phyloP scores from a whole-genome alignment of 148 eudicot species.

The Arctostaphylos glauca region DNA sequence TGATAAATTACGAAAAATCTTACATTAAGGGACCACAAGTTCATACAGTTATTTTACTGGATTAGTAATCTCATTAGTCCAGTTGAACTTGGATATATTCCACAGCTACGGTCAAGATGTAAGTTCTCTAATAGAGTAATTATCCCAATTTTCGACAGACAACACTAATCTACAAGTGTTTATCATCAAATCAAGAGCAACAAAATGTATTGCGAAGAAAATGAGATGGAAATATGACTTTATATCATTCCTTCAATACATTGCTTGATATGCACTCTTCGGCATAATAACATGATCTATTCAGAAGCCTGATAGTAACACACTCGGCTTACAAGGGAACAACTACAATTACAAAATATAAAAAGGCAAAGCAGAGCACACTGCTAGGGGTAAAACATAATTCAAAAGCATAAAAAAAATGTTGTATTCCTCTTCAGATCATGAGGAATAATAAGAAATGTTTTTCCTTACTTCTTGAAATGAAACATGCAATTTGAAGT shows the following conservation, averaged over 20 bases:
- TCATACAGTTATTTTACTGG: not conserved
- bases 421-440: not conserved
- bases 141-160: not conserved
- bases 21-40: not conserved
- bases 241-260: not conserved
- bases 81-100: not conserved
- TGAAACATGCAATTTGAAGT: not conserved
- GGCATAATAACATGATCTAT: not conserved
- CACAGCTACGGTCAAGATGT: not conserved
- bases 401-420: not conserved
- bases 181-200: not conserved
- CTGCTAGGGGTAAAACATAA: not conserved
- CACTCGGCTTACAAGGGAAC: not conserved
- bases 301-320: not conserved
- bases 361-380: not conserved
- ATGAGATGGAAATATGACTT: not conserved
- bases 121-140: not conserved
- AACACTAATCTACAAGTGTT: not conserved
- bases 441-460: not conserved
- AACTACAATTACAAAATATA: not conserved
- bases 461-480: not conserved
- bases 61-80: not conserved
- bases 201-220: not conserved
- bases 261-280: not conserved
- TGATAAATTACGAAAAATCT: not conserved